phyloP scores from a whole-genome alignment of 495 filamentous ascomycete genomes.

The Penicillium lividum region DNA sequence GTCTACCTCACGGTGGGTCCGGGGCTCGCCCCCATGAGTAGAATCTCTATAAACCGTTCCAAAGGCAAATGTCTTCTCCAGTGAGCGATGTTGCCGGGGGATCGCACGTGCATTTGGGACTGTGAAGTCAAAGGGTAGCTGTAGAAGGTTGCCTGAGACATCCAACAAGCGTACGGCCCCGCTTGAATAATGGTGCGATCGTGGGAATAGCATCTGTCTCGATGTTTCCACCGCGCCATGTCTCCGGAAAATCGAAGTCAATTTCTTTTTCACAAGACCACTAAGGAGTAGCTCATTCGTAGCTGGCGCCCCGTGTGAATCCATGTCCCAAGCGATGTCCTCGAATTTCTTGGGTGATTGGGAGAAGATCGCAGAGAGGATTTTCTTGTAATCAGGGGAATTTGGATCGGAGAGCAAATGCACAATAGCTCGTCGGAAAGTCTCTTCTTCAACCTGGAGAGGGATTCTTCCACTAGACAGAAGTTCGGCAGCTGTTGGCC shows the following conservation, averaged over 20 bases:
- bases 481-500: constrained; percentile 83
- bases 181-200: constrained; percentile 73
- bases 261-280: constrained; percentile 70
- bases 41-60: constrained; percentile 86
- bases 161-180: constrained; percentile 78
- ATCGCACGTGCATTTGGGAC: constrained; percentile 84
- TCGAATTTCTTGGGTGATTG: constrained; percentile 72
- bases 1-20: constrained; percentile 83
- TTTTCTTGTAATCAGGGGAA: constrained; percentile 88
- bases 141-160: constrained; percentile 77
- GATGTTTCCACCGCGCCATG: constrained; percentile 87
- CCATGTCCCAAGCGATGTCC: constrained; percentile 85
- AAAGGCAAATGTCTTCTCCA: constrained; percentile 83
- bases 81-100: constrained; percentile 66
- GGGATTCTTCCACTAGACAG: constrained; percentile 86
- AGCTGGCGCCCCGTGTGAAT: constrained; percentile 50
- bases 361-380: constrained; percentile 80
- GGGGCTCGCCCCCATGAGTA: constrained; percentile 73
- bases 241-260: constrained; percentile 79
- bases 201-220: constrained; percentile 75
- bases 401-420: constrained; percentile 72
- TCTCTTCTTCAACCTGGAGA: constrained; percentile 88
- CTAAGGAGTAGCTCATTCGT: constrained; percentile 70
- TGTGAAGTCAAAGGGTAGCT: constrained; percentile 89
- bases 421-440: constrained; percentile 76